These are phyloP conservation scores for Pleurotus platypus DNA, from an alignment of 768 basidiomycete species.

Conservation along the genomic window DNA sequence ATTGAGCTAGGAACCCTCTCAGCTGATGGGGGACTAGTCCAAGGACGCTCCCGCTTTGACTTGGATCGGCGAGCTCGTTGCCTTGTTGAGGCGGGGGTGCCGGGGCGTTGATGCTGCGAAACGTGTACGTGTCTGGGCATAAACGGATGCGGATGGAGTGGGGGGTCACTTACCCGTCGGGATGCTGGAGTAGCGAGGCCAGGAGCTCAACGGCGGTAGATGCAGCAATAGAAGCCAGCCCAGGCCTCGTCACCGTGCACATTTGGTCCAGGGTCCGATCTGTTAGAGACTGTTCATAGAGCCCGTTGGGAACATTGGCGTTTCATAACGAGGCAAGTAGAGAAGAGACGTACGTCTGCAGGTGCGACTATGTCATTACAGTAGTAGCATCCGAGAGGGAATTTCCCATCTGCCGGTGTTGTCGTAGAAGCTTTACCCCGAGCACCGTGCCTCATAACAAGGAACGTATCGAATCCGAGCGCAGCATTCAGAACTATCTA, in stretches of 20 bases:
- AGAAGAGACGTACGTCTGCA: conserved; percentile 62
- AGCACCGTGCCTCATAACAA: conserved; percentile 95
- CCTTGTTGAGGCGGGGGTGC: conserved; percentile 51
- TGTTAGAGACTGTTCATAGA: conserved; percentile 42
- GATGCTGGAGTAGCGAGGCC: conserved; percentile 86
- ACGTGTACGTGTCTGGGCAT: neutral
- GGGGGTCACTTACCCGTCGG: conserved; percentile 58
- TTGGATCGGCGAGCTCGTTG: conserved; percentile 20
- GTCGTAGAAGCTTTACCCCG: conserved; percentile 31
- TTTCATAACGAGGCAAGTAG: conserved; percentile 17
- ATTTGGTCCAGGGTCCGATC: conserved; percentile 97
- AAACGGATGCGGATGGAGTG: too few relatives aligned
- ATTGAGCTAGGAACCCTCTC: conserved; percentile 85
- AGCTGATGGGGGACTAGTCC: conserved; percentile 94
- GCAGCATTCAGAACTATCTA: conserved; percentile 94
- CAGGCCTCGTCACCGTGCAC: conserved; percentile 98
- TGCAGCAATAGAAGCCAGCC: conserved; percentile 88
- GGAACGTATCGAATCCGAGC: conserved; percentile 91
- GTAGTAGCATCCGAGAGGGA: conserved; percentile 87
- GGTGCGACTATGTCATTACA: conserved; percentile 99
- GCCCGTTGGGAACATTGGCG: too few relatives aligned
- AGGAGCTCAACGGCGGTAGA: conserved; percentile 92
- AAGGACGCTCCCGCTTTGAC: conserved; percentile 51
- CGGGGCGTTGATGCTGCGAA: conserved; percentile 47
- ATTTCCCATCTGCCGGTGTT: conserved; percentile 19